phyloP scores from a whole-genome alignment of 2,329 filamentous ascomycete genomes.

The Achaetomium macrosporum region DNA sequence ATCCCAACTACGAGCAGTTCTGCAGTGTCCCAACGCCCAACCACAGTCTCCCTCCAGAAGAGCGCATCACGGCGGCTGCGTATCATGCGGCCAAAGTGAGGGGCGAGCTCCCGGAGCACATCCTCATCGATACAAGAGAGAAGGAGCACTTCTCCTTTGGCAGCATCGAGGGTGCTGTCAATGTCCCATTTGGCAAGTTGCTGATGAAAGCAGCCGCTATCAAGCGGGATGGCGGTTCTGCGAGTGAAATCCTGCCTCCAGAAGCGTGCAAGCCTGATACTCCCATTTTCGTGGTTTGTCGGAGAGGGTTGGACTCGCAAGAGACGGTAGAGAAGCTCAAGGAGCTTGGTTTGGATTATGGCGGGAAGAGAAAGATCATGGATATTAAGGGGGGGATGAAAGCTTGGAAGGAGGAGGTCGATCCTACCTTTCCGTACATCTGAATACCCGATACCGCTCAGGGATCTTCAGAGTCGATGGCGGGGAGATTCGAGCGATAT shows the following conservation, averaged over 20 bases:
- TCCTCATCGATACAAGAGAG: conserved; percentile 79
- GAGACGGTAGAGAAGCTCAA: conserved; percentile 60
- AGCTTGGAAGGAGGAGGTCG: conserved; percentile 67
- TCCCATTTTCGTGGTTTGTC: conserved; percentile 66
- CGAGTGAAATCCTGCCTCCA: conserved; percentile 24
- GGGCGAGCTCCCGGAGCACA: conserved; percentile 34
- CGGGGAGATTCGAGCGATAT: no score
- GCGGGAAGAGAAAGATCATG: conserved; percentile 53
- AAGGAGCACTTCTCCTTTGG: conserved; percentile 79
- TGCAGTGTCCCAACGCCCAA: conserved; percentile 59
- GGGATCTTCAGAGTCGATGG: neutral
- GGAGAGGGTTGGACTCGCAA: conserved; percentile 75
- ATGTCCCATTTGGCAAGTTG: conserved; percentile 49
- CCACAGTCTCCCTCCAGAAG: conserved; percentile 56
- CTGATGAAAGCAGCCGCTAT: conserved; percentile 23
- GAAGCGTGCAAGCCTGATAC: conserved; percentile 34
- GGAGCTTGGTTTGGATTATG: conserved; percentile 49
- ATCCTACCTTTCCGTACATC: conserved; percentile 50
- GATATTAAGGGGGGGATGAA: conserved; percentile 67
- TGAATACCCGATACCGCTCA: conserved; percentile 25
- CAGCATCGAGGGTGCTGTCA: conserved; percentile 68
- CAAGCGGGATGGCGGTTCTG: conserved; percentile 11
- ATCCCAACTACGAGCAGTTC: conserved; percentile 78
- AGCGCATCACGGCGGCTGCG: conserved; percentile 61
- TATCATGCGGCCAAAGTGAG: conserved; percentile 39